Base-by-base conservation (phyloP, 116 monocot genomes). In the Zostera marina region DNA sequence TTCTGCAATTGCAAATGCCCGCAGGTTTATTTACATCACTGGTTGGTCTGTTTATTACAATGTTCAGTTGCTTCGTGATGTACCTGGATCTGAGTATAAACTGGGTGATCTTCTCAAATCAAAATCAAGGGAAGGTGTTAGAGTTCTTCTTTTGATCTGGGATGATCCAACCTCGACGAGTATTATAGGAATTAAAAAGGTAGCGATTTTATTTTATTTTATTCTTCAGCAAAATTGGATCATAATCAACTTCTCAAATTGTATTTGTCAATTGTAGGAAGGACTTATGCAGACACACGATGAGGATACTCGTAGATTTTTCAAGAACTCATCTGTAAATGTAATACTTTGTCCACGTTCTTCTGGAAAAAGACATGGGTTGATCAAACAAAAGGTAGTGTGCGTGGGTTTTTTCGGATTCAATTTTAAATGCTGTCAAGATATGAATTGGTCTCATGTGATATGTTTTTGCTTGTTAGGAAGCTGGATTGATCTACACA, bases 31-130 rank as follows among this genome's bases (percentile, higher is more conserved):
- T 70, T 94, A 94, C 71, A 94, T 94, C 19, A 65, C 73, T 0
- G 94, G 88, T 25, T 94, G 94, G 94, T 88, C 94, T 0, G 84
- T 94, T 20, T 94, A 79, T 52, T 82, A 94, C 62, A 84, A 79
- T 6, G 76, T 85, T 11, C 49, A 53, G 49, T 70, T 94, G 63
- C 72, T 94, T 2, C 64, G 94, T 47, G 81, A 78, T 64, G 69
- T 58, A 0, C 17, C 11, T 53, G 74, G 67, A n/a, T 44, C 55
- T 8, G 42, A 41, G 38, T 41, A 9, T 15, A 73, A 73, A 8
- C 64, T 94, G 12, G 94, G 88, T 15, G 79, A 84, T 22, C 84
- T 94, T 57, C 68, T 94, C 15, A 88, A 77, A 70, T 49, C 51
- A 5, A 94, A 94, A 72, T 81, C 94, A 1, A 76, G 75, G 64